Evolutionary conservation across 805 yeast genomes (phyloP).

Genomic region (Alloascoidea hylecoeti): DNA sequence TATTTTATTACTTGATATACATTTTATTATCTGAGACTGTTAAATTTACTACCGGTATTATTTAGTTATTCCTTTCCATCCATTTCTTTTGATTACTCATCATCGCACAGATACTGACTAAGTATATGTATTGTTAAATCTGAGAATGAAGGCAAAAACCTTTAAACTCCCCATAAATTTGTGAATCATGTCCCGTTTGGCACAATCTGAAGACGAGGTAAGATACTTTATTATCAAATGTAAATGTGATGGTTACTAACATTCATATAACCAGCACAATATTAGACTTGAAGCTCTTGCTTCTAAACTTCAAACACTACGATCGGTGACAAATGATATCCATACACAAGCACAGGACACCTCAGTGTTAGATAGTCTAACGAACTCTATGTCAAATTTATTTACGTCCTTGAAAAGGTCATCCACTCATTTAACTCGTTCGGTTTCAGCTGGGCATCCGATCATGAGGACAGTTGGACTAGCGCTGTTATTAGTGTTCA

Average conservation of each 20-base stretch:
- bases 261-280: no score
- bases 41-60: no score
- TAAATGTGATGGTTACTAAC: background rate
- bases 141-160: background rate
- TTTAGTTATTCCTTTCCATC: no score
- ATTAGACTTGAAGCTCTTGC: slow-evolving; percentile 48
- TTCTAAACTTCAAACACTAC: slow-evolving; percentile 46
- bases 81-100: no score
- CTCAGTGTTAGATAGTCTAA: slow-evolving; percentile 24
- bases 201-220: slow-evolving; percentile 1
- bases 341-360: slow-evolving; percentile 41
- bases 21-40: no score
- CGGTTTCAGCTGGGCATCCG: slow-evolving; percentile 44
- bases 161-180: no score
- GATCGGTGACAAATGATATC: slow-evolving; percentile 55
- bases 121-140: no score
- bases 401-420: slow-evolving; percentile 34
- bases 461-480: slow-evolving; percentile 44
- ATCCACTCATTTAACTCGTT: slow-evolving; percentile 35
- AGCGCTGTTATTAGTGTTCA: slow-evolving; percentile 37
- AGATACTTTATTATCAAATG: background rate
- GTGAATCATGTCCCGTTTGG: slow-evolving; percentile 1
- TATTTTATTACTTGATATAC: no score
- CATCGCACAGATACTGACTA: no score
- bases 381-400: slow-evolving; percentile 36